Base-by-base conservation (phyloP, 2,329 filamentous ascomycete genomes). In the Arthroderma sp. region DNA sequence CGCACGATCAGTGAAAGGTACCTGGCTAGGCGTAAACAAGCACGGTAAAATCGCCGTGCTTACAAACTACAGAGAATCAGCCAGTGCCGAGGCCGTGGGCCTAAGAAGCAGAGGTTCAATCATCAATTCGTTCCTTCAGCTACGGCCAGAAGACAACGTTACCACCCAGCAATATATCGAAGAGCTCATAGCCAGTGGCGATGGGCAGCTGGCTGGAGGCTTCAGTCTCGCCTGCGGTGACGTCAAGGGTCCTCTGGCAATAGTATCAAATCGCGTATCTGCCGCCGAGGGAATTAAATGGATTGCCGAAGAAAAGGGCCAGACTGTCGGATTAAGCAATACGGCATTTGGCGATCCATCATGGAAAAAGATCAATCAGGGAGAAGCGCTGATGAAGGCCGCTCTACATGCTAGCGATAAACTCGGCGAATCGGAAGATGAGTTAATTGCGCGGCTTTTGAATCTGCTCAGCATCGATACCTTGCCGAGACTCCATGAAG, bases 11-110 rank as follows among this genome's bases (percentile, higher is more conserved):
- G 71, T 68, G 34, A 74, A 76, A 44, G 78, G 78, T 22, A 81
- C 78, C 48, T 82, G 78, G 78, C 71, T 81, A 40, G 78, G 75
- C 15, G 66, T 81, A 46, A 80, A 76, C 6, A 69, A 65, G 30
- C 68, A 77, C 50, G 78, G 78, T 29, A 74, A 75, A 46, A 57
- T 82, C 39, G 76, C 77, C 2, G 72, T 78, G 4, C 66, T 82
- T 30, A 81, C 78, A 41, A 82, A 82, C 59, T 81, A 77, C 56
- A 74, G 75, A 34, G 77, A 80, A 57, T 63, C 71, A 36, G 54
- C 58, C 29, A 61, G 64, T 27, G 61, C 70, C 11, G 58, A 70
- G 28, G 57, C 67, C 38, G 68, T 70, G 15, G 71, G 72, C 36
- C 58, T 58, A 29, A 57, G 65, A 39, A 77, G 73, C 50, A 68